A percentile compares a stretch with the other conserved stretches of the same genome.
Conservation (phyloP, 805 yeast genomes). For the Lipomyces orientalis region DNA sequence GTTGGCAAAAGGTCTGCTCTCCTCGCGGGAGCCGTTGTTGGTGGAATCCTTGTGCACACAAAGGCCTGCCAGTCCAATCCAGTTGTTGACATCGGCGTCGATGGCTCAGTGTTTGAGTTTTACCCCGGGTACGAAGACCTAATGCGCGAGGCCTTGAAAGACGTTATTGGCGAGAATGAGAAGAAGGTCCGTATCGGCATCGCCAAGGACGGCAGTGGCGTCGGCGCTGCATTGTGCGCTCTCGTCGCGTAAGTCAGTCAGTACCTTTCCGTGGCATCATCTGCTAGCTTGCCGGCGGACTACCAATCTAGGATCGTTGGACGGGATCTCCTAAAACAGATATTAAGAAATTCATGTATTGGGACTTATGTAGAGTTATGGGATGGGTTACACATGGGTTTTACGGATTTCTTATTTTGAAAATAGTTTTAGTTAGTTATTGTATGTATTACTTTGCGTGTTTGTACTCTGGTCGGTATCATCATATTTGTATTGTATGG, state of each 20-base stretch:
- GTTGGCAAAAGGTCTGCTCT: slow-evolving; percentile 89
- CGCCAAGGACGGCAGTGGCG: slow-evolving; percentile 96
- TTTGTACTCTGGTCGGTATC: too few species aligned
- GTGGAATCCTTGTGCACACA: slow-evolving; percentile 75
- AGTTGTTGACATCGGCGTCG: slow-evolving; percentile 92
- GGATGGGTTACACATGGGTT: neutral
- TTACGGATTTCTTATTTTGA: neutral
- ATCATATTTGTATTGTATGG: too few species aligned
- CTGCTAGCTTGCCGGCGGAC: neutral
- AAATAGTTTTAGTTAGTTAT: neutral
- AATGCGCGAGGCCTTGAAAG: slow-evolving; percentile 76
- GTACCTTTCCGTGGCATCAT: neutral
- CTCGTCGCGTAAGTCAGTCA: slow-evolving; percentile 44
- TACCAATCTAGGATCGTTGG: neutral
- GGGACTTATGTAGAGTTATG: neutral
- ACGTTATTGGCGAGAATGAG: slow-evolving; percentile 64
- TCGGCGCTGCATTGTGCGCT: slow-evolving; percentile 97
- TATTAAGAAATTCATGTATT: neutral
- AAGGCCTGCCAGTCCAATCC: slow-evolving; percentile 70
- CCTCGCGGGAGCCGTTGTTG: slow-evolving; percentile 85
- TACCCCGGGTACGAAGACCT: slow-evolving; percentile 88
- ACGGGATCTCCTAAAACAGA: neutral
- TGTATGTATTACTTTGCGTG: neutral
- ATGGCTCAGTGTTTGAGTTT: slow-evolving; percentile 91
- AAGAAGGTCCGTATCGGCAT: slow-evolving; percentile 76